Base-by-base conservation (phyloP, 129 eudicot species). In the Escallonia herrerae region DNA sequence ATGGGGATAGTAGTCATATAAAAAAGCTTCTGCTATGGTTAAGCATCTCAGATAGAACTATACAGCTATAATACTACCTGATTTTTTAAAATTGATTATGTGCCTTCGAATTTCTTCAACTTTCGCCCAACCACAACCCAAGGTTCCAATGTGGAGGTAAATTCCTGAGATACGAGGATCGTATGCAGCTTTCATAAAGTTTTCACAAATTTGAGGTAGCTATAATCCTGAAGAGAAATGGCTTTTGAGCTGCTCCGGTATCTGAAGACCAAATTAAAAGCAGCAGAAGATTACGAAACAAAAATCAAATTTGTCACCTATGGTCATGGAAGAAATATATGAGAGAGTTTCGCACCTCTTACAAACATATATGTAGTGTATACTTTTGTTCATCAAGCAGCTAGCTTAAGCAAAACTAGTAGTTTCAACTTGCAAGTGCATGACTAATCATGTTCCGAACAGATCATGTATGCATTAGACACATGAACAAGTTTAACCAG, bases 121-220 rank as follows among this genome's bases (percentile, higher is more conserved):
- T 63, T 77, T 94, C 40, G 87, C 99, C 99, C 99, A 94, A 46
- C 99, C 99, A 78, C 96, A 89, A 64, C 56, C 72, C 64, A 94
- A 75, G 5, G 90, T 80, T 59, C 89, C 99, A 43, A 94, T 84
- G 56, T 89, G 95, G 67, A 94, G 89, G 79, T 94, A 94, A 10
- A 94, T 76, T 52, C 99, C 97, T 66, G 88, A 57, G 48, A 94
- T 81, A 39, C 90, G 95, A 80, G 99, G 99, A 89, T 94, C 99
- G 78, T 94, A 84, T 15, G 99, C 93, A 10, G 99, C 99, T 67
- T 94, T 94, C 0, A 79, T 63, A 55, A 94, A 79, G 81, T 94
- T 94, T 68, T 87, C 96, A 73, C 97, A 91, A 39, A 91, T 67
- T 71, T 87, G 95, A 54, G 98, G 98, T 40, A 93, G 79, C 6